A percentile compares a stretch with the other conserved stretches of the same genome.
These are phyloP conservation scores for Postia placenta DNA, from an alignment of 768 basidiomycete species.

Conservation along the genomic window DNA sequence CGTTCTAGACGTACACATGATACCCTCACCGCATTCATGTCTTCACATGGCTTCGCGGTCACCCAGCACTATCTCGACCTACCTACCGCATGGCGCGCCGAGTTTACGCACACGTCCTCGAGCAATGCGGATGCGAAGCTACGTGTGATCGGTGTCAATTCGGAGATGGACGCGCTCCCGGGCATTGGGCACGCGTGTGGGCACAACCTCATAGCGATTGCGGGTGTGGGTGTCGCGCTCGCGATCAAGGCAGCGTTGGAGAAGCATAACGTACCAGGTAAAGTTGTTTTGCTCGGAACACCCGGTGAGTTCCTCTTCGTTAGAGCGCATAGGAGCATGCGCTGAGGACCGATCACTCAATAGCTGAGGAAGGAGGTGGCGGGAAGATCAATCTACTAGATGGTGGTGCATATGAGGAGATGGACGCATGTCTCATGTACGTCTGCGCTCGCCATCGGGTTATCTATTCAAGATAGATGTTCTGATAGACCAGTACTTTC, in stretches of 20 bases:
- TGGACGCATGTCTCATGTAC: slow-evolving; percentile 79
- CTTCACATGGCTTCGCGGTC: slow-evolving; percentile 59
- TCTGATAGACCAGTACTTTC: not conserved
- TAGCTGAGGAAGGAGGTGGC: slow-evolving; percentile 74
- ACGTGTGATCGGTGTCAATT: slow-evolving; percentile 69
- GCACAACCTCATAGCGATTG: slow-evolving; percentile 78
- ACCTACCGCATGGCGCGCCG: slow-evolving; percentile 74
- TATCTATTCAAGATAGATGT: not conserved
- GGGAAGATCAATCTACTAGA: slow-evolving; percentile 75
- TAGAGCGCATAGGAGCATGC: not conserved
- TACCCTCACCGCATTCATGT: slow-evolving; percentile 60
- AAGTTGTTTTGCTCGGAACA: slow-evolving; percentile 69
- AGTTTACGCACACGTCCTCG: slow-evolving; percentile 38
- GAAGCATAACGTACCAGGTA: slow-evolving; percentile 57
- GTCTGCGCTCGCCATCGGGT: slow-evolving; percentile 7
- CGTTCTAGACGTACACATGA: slow-evolving; percentile 69
- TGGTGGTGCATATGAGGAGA: slow-evolving; percentile 69
- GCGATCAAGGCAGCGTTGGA: slow-evolving; percentile 66
- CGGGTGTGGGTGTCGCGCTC: slow-evolving; percentile 69
- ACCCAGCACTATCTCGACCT: slow-evolving; percentile 66
- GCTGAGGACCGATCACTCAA: not conserved
- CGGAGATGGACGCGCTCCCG: slow-evolving; percentile 67
- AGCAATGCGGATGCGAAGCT: not conserved
- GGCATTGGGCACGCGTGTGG: slow-evolving; percentile 64
- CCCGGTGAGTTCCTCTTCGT: slow-evolving; percentile 34